phyloP scores from a whole-genome alignment of 225 moss, liverwort and hornwort genomes.

The Rhytidiadelphus loreus region DNA sequence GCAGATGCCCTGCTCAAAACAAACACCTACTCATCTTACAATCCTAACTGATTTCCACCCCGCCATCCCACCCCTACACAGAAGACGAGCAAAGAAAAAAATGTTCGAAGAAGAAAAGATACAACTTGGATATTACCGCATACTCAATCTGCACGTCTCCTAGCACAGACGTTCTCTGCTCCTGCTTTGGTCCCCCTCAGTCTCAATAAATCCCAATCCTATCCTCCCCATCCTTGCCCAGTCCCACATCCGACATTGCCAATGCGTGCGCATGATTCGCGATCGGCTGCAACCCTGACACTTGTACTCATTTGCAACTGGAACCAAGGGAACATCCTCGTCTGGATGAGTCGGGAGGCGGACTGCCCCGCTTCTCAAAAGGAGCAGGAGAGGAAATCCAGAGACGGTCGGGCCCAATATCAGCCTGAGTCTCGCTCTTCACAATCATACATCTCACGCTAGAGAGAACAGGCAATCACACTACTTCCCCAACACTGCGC shows the following conservation, averaged over 20 bases:
- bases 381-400: constrained; percentile 40
- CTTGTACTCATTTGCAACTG: constrained; percentile 19
- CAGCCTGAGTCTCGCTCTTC: constrained; percentile 24
- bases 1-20: constrained; percentile 81
- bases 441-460: constrained; percentile 45
- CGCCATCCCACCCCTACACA: constrained; percentile 1
- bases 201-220: constrained; percentile 48
- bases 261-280: not conserved
- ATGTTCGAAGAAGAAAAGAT: constrained; percentile 8
- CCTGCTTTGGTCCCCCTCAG: constrained; percentile 30
- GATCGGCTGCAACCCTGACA: not conserved
- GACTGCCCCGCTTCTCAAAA: constrained; percentile 4
- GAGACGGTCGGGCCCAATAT: constrained; percentile 25
- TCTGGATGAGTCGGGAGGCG: constrained; percentile 33
- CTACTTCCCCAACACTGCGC: constrained; percentile 55
- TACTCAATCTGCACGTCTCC: constrained; percentile 32
- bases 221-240: constrained; percentile 38
- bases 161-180: constrained; percentile 48
- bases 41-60: constrained; percentile 2
- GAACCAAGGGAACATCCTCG: constrained; percentile 50
- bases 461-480: constrained; percentile 9
- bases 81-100: constrained; percentile 9
- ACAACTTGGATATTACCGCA: constrained; percentile 42
- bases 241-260: constrained; percentile 52
- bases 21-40: constrained; percentile 92